Base-by-base conservation (phyloP, 331 rosid species). In the Malus hybrid region DNA sequence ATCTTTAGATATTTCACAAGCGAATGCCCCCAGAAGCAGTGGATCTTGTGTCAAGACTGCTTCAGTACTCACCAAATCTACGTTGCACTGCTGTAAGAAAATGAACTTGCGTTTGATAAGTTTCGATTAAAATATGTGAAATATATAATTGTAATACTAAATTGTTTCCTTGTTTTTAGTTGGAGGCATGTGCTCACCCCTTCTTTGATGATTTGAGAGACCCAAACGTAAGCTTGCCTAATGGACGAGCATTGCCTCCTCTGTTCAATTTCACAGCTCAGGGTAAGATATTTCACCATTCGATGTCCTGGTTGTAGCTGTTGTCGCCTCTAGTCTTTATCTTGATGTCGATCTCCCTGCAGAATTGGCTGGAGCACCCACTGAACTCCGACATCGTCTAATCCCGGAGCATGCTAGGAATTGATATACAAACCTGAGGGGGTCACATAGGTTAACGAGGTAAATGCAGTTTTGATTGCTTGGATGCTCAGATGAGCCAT, bases 101-200 rank as follows among this genome's bases (percentile, higher is more conserved):
- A 12, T 72, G 73, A 22, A 57, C 9, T 50, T 69, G 15, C 70
- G 63, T 69, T 32, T 6, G 2, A 22, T 52, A 36, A 14, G 20
- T 12, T 66, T 56, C 32, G 8, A n/a, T 13, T 32, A 68, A 39
- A 48, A 73, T 26, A 61, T 60, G 39, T 33, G 46, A 61, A 12
- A 48, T 13, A 16, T n/a, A 20, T 3, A 32, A 53, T 53, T 65
- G 5, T 39, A 18, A 65, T 61, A 15, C 62, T 70, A 69, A 78
- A 46, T 74, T 48, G 19, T 64, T 33, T 72, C 53, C 46, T 32
- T 7, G 44, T 63, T 77, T 78, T 19, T 84, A 93, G 98, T 81
- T 93, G 90, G 96, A 90, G 76, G 96, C 98, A 48, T 93, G 98
- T 76, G 93, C 94, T 1, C 98, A 90, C 72, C 94, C 96, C 10